phyloP scores from a whole-genome alignment of 2,329 filamentous ascomycete species.

The Parafenestella ontariensis region DNA sequence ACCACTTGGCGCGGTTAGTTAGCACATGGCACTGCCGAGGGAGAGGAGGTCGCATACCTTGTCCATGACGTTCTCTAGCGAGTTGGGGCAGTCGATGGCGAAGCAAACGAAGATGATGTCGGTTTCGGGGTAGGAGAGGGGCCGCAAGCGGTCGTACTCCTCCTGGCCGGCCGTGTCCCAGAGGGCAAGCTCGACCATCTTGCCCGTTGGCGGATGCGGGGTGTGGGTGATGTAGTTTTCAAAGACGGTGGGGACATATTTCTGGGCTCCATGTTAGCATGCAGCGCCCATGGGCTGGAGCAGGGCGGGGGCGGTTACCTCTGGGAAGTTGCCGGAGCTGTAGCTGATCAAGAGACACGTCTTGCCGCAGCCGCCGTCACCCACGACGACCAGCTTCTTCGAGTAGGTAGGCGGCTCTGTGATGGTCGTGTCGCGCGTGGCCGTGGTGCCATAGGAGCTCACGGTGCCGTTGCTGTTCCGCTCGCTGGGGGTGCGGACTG shows the following conservation, averaged over 20 bases:
- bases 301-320: constrained; percentile 64
- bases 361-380: constrained; percentile 97
- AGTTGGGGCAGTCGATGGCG: constrained; percentile 98
- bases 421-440: constrained; percentile 80
- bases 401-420: constrained; percentile 93
- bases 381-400: constrained; percentile 99
- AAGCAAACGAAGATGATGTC: constrained; percentile 99
- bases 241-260: constrained; percentile 99
- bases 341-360: constrained; percentile 98
- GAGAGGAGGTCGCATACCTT: constrained; percentile 69
- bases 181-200: constrained; percentile 93
- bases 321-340: constrained; percentile 97
- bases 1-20: constrained; percentile 75
- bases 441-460: constrained; percentile 81
- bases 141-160: constrained; percentile 95
- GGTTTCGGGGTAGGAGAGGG: constrained; percentile 96
- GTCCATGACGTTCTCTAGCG: constrained; percentile 96
- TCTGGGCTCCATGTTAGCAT: constrained; percentile 63
- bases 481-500: constrained; percentile 62
- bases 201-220: constrained; percentile 83
- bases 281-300: not conserved
- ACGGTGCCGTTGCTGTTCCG: constrained; percentile 89
- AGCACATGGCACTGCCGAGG: constrained; percentile 15
- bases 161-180: constrained; percentile 99
- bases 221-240: constrained; percentile 99